Evolutionary conservation across 768 basidiomycete genomes (phyloP).

Genomic region (Tubosaeta sp.): DNA sequence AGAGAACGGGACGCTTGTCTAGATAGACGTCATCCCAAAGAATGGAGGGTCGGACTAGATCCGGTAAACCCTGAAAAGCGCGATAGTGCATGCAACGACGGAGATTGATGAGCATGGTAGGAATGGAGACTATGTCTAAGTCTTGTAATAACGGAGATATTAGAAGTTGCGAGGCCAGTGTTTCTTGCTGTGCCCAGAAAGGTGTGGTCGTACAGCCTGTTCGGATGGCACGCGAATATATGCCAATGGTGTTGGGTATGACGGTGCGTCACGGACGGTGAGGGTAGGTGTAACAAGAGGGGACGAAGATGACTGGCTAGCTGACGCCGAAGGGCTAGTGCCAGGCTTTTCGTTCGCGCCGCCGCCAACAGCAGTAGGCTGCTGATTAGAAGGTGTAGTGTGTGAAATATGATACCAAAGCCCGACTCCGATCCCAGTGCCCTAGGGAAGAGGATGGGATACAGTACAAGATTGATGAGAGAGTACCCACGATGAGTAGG

Average conservation of each 20-base stretch:
- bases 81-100: constrained; percentile 4
- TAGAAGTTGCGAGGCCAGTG: constrained; percentile 9
- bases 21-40: constrained; percentile 20
- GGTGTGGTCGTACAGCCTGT: neutral
- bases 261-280: constrained; percentile 41
- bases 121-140: neutral
- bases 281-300: constrained; percentile 57
- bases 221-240: constrained; percentile 6
- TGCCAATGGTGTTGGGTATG: constrained; percentile 12
- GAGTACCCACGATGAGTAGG: constrained; percentile 46
- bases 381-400: constrained; percentile 42
- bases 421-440: constrained; percentile 52
- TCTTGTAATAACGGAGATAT: neutral
- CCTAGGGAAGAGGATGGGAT: constrained; percentile 25
- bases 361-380: constrained; percentile 64
- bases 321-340: constrained; percentile 12
- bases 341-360: constrained; percentile 42
- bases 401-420: constrained; percentile 58
- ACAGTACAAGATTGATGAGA: neutral
- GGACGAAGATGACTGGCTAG: constrained; percentile 19
- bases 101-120: constrained; percentile 1
- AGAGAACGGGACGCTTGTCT: constrained; percentile 26
- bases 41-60: neutral
- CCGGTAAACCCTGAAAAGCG: constrained; percentile 2
- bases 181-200: constrained; percentile 10